Percentiles rank a stretch among this genome's conserved stretches.
Evolutionary conservation across 1,284 basidiomycete species (phyloP).

Genomic region (Boletus semigastroideus): DNA sequence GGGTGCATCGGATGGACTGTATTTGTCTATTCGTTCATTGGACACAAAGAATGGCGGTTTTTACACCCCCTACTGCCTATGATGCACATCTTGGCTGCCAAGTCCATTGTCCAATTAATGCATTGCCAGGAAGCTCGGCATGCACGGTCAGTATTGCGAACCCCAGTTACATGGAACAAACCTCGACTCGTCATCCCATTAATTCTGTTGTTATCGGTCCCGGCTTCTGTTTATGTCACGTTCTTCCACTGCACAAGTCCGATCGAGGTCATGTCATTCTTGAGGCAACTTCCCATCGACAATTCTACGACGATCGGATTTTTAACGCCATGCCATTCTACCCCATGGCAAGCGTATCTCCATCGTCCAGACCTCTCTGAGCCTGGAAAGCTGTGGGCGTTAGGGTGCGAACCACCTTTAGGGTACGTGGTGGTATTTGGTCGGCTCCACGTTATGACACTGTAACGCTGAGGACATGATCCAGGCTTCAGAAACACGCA

Average conservation of each 20-base stretch:
- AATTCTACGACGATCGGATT: conserved; percentile 72
- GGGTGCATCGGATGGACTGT: conserved; percentile 63
- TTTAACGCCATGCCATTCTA: conserved; percentile 98
- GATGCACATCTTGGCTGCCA: conserved; percentile 79
- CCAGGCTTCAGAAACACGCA: conserved; percentile 49
- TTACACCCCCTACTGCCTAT: conserved; percentile 89
- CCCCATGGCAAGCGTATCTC: conserved; percentile 89
- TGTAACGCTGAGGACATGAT: conserved; percentile 10
- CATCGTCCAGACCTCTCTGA: conserved; percentile 64
- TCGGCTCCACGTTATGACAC: background rate
- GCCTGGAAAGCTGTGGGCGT: conserved; percentile 66
- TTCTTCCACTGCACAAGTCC: conserved; percentile 78
- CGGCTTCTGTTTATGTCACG: conserved; percentile 66
- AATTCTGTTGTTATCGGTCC: conserved; percentile 54
- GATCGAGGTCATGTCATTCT: conserved; percentile 66
- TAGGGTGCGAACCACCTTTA: conserved; percentile 91
- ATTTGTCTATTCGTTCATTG: conserved; percentile 73
- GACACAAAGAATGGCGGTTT: conserved; percentile 98
- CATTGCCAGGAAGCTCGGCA: conserved; percentile 6
- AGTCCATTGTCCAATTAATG: conserved; percentile 59
- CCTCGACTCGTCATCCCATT: conserved; percentile 30
- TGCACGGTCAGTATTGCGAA: conserved; percentile 11
- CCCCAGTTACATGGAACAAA: conserved; percentile 5
- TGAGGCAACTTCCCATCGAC: conserved; percentile 50
- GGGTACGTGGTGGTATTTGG: conserved; percentile 45